Evolutionary conservation across 2,329 filamentous ascomycete genomes (phyloP).

Genomic region (Paraphoma sp.): DNA sequence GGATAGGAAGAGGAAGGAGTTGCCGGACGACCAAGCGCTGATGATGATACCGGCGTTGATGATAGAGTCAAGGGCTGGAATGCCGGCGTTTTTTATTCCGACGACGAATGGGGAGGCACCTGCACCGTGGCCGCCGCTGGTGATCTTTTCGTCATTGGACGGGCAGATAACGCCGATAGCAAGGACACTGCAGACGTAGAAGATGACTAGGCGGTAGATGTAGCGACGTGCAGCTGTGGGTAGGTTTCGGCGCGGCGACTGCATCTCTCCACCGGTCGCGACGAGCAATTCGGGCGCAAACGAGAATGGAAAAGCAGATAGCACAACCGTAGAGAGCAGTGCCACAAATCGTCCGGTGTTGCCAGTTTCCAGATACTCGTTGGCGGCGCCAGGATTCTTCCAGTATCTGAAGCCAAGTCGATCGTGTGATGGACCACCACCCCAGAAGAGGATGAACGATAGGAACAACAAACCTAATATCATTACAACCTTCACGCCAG

Average conservation of each 20-base stretch:
- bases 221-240: conserved; percentile 66
- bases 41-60: conserved; percentile 74
- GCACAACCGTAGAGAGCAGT: conserved; percentile 58
- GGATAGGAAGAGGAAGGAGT: conserved; percentile 61
- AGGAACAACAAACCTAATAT: conserved; percentile 57
- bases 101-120: conserved; percentile 60
- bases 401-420: conserved; percentile 66
- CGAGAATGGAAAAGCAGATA: conserved; percentile 61
- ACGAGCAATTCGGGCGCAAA: conserved; percentile 58
- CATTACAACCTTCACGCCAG: conserved; percentile 41
- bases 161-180: conserved; percentile 68
- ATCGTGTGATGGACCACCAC: conserved; percentile 60
- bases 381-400: conserved; percentile 60
- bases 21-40: conserved; percentile 66
- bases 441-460: conserved; percentile 63
- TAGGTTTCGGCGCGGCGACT: conserved; percentile 64
- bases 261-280: conserved; percentile 65
- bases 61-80: conserved; percentile 66
- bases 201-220: conserved; percentile 68
- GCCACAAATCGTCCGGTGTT: conserved; percentile 60
- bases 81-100: conserved; percentile 58
- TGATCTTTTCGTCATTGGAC: conserved; percentile 58
- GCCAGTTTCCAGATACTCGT: conserved; percentile 56
- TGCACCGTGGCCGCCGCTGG: conserved; percentile 60
- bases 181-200: conserved; percentile 65